Percentiles rank a stretch among this genome's conserved stretches.
Evolutionary conservation across 139 green algal species (phyloP).

Genomic region (Zygnema cylindricum): DNA sequence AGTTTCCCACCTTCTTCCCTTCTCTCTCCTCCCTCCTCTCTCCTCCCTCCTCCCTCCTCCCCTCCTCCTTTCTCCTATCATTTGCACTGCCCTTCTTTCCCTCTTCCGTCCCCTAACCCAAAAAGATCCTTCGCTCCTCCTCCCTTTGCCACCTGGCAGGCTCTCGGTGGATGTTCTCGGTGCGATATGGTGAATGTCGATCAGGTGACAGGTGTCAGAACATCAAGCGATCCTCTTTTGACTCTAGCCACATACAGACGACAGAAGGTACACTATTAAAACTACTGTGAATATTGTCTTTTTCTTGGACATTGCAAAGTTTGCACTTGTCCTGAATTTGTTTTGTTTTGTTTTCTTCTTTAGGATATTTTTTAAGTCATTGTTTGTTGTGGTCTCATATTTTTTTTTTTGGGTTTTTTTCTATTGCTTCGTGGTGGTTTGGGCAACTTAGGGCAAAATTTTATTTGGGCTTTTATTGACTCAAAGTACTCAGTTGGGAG

Average conservation of each 20-base stretch:
- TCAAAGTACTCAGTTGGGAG: not conserved
- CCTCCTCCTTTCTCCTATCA: too few relatives aligned
- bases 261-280: not conserved
- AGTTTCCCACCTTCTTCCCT: too few relatives aligned
- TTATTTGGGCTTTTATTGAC: not conserved
- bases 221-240: constrained; percentile 12
- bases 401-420: too few relatives aligned
- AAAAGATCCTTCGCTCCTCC: too few relatives aligned
- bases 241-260: constrained; percentile 9
- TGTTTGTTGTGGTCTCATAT: not conserved
- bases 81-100: too few relatives aligned
- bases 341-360: not conserved
- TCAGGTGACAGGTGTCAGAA: not conserved
- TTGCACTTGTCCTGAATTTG: not conserved
- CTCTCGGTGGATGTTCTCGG: constrained; percentile 2
- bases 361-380: not conserved
- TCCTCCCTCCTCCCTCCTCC: too few relatives aligned
- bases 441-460: not conserved
- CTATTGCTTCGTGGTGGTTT: too few relatives aligned
- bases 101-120: too few relatives aligned
- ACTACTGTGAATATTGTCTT: not conserved
- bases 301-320: not conserved
- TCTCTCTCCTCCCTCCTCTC: too few relatives aligned
- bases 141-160: constrained; percentile 7
- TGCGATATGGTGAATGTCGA: constrained; percentile 30